phyloP scores from a whole-genome alignment of 2,329 filamentous ascomycete genomes.

The Beauveria rudraprayagi region DNA sequence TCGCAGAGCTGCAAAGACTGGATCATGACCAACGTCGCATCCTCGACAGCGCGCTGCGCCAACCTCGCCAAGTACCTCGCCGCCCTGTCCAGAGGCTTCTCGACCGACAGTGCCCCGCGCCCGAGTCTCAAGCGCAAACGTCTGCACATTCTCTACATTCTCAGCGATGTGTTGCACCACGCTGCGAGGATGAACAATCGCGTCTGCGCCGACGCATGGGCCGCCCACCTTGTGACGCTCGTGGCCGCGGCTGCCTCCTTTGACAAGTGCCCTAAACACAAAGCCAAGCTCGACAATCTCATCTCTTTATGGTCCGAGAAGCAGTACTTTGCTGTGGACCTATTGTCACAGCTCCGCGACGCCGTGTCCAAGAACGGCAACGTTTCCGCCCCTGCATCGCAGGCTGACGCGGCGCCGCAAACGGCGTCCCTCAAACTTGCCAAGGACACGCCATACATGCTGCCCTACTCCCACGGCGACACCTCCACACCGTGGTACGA shows the following conservation, averaged over 20 bases:
- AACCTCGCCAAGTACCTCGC: conserved; percentile 70
- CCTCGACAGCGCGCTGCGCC: conserved; percentile 56
- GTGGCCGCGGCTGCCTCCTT: conserved; percentile 49
- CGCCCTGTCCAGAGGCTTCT: conserved; percentile 48
- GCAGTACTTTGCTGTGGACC: conserved; percentile 48
- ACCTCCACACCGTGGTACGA: conserved; percentile 68
- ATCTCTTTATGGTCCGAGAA: conserved; percentile 64
- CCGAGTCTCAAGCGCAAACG: conserved; percentile 59
- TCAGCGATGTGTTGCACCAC: conserved; percentile 74
- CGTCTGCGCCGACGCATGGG: conserved; percentile 48
- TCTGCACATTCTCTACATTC: conserved; percentile 67
- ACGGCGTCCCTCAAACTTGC: conserved; percentile 24
- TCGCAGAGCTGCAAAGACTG: conserved; percentile 80
- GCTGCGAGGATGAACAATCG: conserved; percentile 43
- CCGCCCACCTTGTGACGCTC: conserved; percentile 55
- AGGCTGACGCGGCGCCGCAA: conserved; percentile 16
- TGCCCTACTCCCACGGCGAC: conserved; percentile 75
- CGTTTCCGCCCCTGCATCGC: neutral
- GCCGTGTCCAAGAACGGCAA: conserved; percentile 34
- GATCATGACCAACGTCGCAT: conserved; percentile 65
- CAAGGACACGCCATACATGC: conserved; percentile 56
- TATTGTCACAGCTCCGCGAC: conserved; percentile 51
- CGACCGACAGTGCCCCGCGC: conserved; percentile 19
- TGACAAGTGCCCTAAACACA: conserved; percentile 55
- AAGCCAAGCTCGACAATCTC: conserved; percentile 54